Evolutionary conservation across 106 monocot genomes (phyloP).

Genomic region (Dendrobium officinale): DNA sequence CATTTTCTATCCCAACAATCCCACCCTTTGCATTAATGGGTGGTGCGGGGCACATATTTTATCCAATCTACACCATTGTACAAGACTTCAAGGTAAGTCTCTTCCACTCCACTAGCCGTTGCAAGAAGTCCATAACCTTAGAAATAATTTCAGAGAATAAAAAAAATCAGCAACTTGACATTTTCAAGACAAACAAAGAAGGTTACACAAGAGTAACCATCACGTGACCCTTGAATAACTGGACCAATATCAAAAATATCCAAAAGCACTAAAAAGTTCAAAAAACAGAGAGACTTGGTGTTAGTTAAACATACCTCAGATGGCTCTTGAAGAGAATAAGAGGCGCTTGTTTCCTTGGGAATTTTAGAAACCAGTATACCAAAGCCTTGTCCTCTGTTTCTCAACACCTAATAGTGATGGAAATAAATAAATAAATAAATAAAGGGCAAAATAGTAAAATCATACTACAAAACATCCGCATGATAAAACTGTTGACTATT

Average conservation of each 20-base stretch:
- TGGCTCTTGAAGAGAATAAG: constrained; percentile 71
- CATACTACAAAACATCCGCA: background rate
- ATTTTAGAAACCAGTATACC: constrained; percentile 75
- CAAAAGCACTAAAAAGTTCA: background rate
- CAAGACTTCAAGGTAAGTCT: constrained; percentile 13
- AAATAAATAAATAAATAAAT: background rate
- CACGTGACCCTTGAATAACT: constrained; percentile 10
- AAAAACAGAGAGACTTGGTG: background rate
- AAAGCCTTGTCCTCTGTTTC: constrained; percentile 65
- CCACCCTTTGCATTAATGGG: background rate
- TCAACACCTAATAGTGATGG: constrained; percentile 34
- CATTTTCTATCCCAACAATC: background rate
- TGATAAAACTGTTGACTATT: background rate
- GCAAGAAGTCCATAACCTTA: constrained; percentile 42
- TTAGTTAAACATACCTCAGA: constrained; percentile 39
- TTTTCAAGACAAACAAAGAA: background rate
- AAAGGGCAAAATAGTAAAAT: no score
- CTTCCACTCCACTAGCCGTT: constrained; percentile 40
- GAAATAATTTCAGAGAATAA: background rate
- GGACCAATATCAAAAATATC: constrained; percentile 8
- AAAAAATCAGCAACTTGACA: constrained; percentile 14
- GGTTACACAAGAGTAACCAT: background rate
- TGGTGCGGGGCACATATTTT: background rate
- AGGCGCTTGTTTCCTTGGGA: constrained; percentile 78
- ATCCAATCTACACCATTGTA: constrained; percentile 6